Evolutionary conservation across 2,329 filamentous ascomycete species (phyloP).

Genomic region (Trichothecium sympodiale): DNA sequence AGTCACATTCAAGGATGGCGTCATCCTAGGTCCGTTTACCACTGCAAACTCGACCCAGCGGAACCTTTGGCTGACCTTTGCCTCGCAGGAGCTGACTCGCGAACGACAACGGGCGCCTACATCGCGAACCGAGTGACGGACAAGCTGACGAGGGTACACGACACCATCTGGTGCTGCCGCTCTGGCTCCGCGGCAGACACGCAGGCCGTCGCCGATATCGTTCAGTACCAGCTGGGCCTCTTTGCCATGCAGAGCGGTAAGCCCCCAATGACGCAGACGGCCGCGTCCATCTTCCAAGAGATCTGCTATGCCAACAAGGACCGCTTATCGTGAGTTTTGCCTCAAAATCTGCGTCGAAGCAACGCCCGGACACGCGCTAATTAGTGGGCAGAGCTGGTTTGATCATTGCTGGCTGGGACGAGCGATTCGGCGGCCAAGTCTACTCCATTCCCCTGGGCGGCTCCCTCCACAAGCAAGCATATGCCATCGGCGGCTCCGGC

Average conservation of each 20-base stretch:
- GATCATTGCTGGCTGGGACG: slow-evolving; percentile 97
- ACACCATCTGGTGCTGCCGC: slow-evolving; percentile 99
- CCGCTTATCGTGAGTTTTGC: slow-evolving; percentile 60
- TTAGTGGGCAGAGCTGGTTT: slow-evolving; percentile 65
- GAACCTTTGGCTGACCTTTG: slow-evolving; percentile 5
- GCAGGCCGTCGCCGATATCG: slow-evolving; percentile 94
- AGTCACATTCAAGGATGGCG: slow-evolving; percentile 96
- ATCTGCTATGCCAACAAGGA: slow-evolving; percentile 98
- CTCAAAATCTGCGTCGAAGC: too few relatives aligned
- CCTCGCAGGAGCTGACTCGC: slow-evolving; percentile 70
- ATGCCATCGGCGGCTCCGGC: slow-evolving; percentile 90
- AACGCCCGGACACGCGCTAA: too few relatives aligned
- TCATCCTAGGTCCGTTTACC: slow-evolving; percentile 64
- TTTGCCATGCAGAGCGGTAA: slow-evolving; percentile 87
- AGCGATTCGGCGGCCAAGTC: slow-evolving; percentile 88
- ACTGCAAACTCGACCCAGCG: neutral
- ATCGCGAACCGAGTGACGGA: slow-evolving; percentile 99
- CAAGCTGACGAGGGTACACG: slow-evolving; percentile 96
- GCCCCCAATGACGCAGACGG: slow-evolving; percentile 86
- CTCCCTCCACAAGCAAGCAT: slow-evolving; percentile 93
- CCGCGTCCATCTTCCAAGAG: slow-evolving; percentile 93
- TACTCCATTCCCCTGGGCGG: slow-evolving; percentile 95
- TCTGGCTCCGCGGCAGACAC: slow-evolving; percentile 96
- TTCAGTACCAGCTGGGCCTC: slow-evolving; percentile 89
- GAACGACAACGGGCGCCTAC: slow-evolving; percentile 95